phyloP scores from a whole-genome alignment of 2,329 filamentous ascomycete genomes.

The Cladosporium oxysporum region DNA sequence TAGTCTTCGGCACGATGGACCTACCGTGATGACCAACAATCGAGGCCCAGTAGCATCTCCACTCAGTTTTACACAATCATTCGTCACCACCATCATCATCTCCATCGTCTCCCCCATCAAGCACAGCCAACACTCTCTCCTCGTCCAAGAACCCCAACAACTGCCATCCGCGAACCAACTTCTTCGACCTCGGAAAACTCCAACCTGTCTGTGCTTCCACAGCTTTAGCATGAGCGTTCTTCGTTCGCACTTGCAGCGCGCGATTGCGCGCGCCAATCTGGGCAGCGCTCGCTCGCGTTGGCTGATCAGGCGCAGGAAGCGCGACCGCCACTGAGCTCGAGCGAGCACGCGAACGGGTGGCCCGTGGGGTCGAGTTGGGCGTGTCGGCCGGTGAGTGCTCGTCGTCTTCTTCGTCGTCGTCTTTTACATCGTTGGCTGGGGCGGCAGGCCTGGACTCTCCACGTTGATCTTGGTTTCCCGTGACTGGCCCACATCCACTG shows the following conservation, averaged over 20 bases:
- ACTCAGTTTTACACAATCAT: not conserved
- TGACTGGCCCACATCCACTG: not conserved
- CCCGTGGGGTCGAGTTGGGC: not conserved
- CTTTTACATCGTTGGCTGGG: not conserved
- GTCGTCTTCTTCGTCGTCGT: not conserved
- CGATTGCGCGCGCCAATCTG: not conserved
- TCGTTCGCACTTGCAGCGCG: not conserved
- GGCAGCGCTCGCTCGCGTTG: not conserved
- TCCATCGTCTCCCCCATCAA: conserved; percentile 19
- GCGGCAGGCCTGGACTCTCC: not conserved
- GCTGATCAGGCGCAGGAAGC: not conserved
- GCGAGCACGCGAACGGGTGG: not conserved
- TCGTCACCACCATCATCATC: not conserved
- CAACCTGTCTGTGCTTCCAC: conserved; percentile 24
- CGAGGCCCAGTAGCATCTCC: no score
- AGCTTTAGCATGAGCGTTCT: conserved; percentile 26
- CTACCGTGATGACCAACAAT: no score
- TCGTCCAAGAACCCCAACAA: conserved; percentile 31
- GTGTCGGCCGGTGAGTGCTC: not conserved
- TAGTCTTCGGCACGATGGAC: no score
- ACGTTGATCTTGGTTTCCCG: not conserved
- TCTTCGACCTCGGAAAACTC: conserved; percentile 24
- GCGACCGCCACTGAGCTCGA: not conserved
- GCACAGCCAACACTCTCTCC: conserved; percentile 25
- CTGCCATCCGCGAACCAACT: conserved; percentile 28